phyloP scores from a whole-genome alignment of 345 rosid genomes.

The Hypericum androsaemum region DNA sequence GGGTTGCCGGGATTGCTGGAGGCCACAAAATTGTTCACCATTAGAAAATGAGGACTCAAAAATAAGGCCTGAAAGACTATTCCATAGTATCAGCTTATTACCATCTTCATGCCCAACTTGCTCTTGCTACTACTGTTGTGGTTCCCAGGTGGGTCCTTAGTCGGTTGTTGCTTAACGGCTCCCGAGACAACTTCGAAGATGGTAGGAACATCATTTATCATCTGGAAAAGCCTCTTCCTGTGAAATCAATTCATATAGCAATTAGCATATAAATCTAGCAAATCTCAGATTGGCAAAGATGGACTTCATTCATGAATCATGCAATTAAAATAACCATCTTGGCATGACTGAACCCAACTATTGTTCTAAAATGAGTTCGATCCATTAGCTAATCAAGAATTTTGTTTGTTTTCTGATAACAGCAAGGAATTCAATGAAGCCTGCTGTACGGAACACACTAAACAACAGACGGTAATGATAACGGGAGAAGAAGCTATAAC shows the following conservation, averaged over 20 bases:
- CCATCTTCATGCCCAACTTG: conserved; percentile 77
- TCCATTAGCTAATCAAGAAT: no score
- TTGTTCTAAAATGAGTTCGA: no score
- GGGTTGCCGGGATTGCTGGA: conserved; percentile 53
- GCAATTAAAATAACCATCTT: no score
- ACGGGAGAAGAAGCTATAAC: no score
- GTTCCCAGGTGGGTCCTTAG: conserved; percentile 65
- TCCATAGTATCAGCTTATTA: conserved; percentile 13
- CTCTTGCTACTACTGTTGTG: conserved; percentile 55
- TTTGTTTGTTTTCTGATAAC: no score
- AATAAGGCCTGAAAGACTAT: background rate
- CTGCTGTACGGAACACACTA: no score
- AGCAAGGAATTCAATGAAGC: no score
- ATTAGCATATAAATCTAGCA: no score
- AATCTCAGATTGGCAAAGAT: no score
- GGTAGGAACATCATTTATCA: conserved; percentile 90
- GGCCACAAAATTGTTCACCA: background rate
- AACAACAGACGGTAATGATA: no score
- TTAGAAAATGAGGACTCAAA: background rate
- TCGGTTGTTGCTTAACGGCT: conserved; percentile 38
- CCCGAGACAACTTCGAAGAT: conserved; percentile 88
- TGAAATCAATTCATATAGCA: background rate
- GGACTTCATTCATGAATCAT: no score
- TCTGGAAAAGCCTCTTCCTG: conserved; percentile 98
- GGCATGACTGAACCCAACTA: no score